Conservation (phyloP, 768 basidiomycete genomes). For the Cyathus striatus region DNA sequence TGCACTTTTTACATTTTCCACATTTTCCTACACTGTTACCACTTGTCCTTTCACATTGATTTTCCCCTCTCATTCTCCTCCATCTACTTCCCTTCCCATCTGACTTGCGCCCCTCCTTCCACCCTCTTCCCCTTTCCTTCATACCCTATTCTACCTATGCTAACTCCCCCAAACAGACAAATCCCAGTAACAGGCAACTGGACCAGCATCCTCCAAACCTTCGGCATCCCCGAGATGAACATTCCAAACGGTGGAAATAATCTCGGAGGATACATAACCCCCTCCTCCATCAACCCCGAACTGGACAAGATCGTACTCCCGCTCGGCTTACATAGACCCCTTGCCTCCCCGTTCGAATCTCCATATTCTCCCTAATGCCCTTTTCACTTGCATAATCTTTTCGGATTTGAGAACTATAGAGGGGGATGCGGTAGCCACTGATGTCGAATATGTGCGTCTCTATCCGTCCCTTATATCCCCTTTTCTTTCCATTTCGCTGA, state of each 20-base stretch:
- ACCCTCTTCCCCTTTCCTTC: too few relatives aligned
- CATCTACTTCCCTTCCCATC: too few relatives aligned
- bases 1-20: neutral
- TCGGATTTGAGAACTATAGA: conserved; percentile 34
- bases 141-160: too few relatives aligned
- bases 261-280: conserved; percentile 49
- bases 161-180: conserved; percentile 28
- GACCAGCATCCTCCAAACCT: conserved; percentile 38
- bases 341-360: conserved; percentile 53
- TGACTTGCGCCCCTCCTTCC: too few relatives aligned
- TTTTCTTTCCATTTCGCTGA: neutral
- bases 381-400: conserved; percentile 49
- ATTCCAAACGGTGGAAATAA: conserved; percentile 44
- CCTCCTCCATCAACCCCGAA: conserved; percentile 61
- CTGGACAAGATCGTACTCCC: conserved; percentile 60
- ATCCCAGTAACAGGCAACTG: conserved; percentile 51
- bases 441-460: conserved; percentile 39
- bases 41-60: too few relatives aligned
- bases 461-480: neutral
- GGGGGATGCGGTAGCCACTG: conserved; percentile 7
- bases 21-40: too few relatives aligned
- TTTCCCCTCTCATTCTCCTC: too few relatives aligned
- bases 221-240: conserved; percentile 34
- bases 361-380: conserved; percentile 51
- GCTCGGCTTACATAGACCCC: conserved; percentile 59